Evolutionary conservation across 768 basidiomycete species (phyloP), one percentile per base, ranked within the genome.

Genomic region (Hortiboletus flavorubellus): DNA sequence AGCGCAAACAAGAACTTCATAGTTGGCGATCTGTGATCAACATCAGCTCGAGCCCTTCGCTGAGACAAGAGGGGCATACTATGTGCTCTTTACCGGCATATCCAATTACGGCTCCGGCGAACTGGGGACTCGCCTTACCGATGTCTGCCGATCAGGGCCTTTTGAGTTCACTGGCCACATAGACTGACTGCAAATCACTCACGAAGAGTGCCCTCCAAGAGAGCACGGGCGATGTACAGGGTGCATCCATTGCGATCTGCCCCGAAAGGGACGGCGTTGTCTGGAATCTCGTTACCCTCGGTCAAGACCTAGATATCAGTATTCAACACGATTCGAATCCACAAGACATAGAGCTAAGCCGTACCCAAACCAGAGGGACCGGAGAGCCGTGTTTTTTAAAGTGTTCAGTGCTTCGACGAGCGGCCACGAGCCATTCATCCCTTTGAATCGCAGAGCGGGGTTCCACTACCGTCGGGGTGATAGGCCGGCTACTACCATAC

Each of bases 1-100:
- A 18, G 69, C 68, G 46, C 71, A 70, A 5, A 75, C 73, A 6
- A 73, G 69, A 34, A 74, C 66, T 49, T 74, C 73, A 30, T 71
- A 74, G 37, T 64, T 50, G 46, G 56, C 30, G 18, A 74, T 62
- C 73, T 74, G 46, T 3, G 5, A 23, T 30, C 40, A 51, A 51
- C 2, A 10, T 61, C 3, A 58, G 47, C 33, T 8, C 46, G 8
- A 26, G 39, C 35, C 30, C 30, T 11, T 16, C 2, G 4, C 5
- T 12, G 18, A 26, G 11, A 37, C 38, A 18, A 26, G 10, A 44
- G 16, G 40, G 21, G 33, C 64, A 34, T 58, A 74, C 73, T 3
- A 65, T 62, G 52, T 63, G 66, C 46, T 74, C 73, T 47, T 62
- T 73, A 5, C 74, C 74, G 23, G 68, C 68, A 50, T 59, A 74